Evolutionary conservation across 805 yeast species (phyloP).

Genomic region (Brettanomyces naardenensis): DNA sequence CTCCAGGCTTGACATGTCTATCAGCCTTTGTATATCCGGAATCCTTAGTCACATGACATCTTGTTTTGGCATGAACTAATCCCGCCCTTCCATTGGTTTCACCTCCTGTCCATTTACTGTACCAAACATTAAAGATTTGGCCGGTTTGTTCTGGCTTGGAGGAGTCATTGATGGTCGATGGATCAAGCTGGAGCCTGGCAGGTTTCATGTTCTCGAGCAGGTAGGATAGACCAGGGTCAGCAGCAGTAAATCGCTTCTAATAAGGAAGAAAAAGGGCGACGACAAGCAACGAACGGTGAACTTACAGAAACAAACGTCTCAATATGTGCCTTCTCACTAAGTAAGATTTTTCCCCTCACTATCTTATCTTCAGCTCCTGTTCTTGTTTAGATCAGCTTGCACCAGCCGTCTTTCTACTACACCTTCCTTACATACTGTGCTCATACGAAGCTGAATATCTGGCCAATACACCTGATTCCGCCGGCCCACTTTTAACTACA

Average conservation of each 20-base stretch:
- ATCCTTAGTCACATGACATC: constrained; percentile 55
- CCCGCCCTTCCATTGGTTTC: constrained; percentile 37
- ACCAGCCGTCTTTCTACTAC: too few relatives aligned
- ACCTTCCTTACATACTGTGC: too few relatives aligned
- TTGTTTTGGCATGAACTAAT: constrained; percentile 41
- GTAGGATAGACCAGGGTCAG: neutral
- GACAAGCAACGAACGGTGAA: too few relatives aligned
- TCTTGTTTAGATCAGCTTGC: too few relatives aligned
- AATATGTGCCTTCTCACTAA: too few relatives aligned
- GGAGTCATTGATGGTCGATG: constrained; percentile 43
- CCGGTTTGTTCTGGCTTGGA: constrained; percentile 77
- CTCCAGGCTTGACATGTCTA: constrained; percentile 25
- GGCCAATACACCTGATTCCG: too few relatives aligned
- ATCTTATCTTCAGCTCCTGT: too few relatives aligned
- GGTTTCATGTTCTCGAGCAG: constrained; percentile 27
- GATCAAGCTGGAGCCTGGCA: constrained; percentile 72
- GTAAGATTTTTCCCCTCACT: too few relatives aligned
- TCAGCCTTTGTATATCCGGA: constrained; percentile 73
- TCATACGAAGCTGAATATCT: too few relatives aligned
- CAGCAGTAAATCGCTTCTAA: neutral
- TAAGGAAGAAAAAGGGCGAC: too few relatives aligned
- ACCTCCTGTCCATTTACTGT: constrained; percentile 80
- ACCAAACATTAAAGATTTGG: constrained; percentile 80
- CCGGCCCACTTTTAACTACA: too few relatives aligned
- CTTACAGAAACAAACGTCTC: too few relatives aligned